Conservation (phyloP, 139 green algal genomes). For the Pleodorina starrii region DNA sequence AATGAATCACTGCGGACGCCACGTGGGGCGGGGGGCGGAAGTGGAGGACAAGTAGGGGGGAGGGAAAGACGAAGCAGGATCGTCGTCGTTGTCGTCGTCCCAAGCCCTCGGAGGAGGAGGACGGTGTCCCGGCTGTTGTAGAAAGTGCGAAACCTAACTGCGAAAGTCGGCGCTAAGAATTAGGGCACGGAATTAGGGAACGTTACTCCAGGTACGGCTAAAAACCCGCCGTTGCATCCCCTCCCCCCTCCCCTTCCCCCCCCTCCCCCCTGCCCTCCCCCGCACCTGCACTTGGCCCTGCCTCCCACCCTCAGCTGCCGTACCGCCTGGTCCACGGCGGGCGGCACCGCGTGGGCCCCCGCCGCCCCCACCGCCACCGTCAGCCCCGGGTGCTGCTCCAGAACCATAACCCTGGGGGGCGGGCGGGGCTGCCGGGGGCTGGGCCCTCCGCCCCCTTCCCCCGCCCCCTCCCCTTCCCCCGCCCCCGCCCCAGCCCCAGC, state of each 20-base stretch:
- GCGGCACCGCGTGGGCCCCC: not conserved
- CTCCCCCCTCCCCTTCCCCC: not conserved
- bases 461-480: not conserved
- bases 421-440: too few relatives aligned
- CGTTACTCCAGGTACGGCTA: too few relatives aligned
- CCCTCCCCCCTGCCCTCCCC: not conserved
- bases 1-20: too few relatives aligned
- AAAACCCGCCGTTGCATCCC: too few relatives aligned
- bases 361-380: not conserved
- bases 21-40: not conserved
- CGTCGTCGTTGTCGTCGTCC: too few relatives aligned
- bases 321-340: not conserved
- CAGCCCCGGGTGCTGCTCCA: slow-evolving; percentile 9
- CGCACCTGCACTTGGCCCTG: slow-evolving; percentile 10
- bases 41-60: not conserved
- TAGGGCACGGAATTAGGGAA: too few relatives aligned
- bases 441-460: not conserved
- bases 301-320: slow-evolving; percentile 32
- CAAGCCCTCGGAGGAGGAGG: too few relatives aligned
- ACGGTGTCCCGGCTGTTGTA: too few relatives aligned
- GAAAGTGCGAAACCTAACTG: too few relatives aligned
- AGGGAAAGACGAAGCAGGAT: too few relatives aligned
- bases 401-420: too few relatives aligned
- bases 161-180: too few relatives aligned
- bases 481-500: not conserved